These are phyloP conservation scores for Podospora anserina DNA, from an alignment of 495 filamentous ascomycete species.

Conservation along the genomic window DNA sequence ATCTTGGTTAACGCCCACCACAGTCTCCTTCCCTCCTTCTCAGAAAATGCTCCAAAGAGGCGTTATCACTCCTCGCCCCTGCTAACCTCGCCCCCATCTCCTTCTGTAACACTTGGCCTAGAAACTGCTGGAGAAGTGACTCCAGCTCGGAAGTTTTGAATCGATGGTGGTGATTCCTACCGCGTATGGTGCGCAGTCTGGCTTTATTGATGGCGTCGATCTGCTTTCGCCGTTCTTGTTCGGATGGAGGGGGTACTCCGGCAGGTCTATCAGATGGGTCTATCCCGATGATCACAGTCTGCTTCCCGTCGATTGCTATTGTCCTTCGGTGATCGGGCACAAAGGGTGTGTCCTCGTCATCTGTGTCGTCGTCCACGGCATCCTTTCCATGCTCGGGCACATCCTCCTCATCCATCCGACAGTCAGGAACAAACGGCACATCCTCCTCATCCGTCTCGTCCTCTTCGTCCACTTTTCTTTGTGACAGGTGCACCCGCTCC, in stretches of 20 bases:
- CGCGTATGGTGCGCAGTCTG: background rate
- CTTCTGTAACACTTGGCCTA: conserved; percentile 21
- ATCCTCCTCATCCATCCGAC: background rate
- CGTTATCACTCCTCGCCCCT: background rate
- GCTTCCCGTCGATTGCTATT: background rate
- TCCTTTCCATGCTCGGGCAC: background rate
- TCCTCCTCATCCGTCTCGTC: background rate
- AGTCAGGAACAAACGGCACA: background rate
- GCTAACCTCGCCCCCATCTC: background rate
- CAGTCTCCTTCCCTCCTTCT: conserved; percentile 34
- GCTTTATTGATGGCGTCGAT: background rate
- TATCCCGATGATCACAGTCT: background rate
- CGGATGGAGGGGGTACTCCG: too few species aligned
- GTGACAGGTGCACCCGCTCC: background rate
- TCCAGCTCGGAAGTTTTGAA: background rate
- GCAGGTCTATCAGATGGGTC: too few species aligned
- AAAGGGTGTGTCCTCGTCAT: background rate
- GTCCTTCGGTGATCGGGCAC: background rate
- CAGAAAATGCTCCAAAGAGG: conserved; percentile 31
- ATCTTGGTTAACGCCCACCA: background rate
- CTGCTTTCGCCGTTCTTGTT: background rate
- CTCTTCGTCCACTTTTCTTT: background rate
- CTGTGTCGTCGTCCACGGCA: background rate
- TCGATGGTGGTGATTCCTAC: background rate
- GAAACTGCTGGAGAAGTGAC: conserved; percentile 14